Conservation (phyloP, 495 filamentous ascomycete species). For the Daldinia grandis region DNA sequence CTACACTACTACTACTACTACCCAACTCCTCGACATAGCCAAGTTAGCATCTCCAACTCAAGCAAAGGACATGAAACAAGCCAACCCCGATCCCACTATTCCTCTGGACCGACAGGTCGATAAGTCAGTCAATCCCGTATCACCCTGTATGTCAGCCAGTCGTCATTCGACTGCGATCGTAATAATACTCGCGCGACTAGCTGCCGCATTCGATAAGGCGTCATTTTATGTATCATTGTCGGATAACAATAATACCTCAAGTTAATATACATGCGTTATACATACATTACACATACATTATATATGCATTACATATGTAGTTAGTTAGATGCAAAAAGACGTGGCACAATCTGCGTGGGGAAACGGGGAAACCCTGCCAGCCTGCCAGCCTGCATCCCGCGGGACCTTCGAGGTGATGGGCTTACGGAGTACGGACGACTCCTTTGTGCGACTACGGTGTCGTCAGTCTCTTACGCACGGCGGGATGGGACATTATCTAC, state of each 20-base stretch:
- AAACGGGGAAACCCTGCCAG: constrained; percentile 27
- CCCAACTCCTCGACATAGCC: neutral
- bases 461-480: constrained; percentile 7
- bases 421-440: constrained; percentile 3
- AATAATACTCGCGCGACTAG: constrained; percentile 18
- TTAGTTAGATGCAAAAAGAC: constrained; percentile 30
- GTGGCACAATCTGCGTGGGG: constrained; percentile 38
- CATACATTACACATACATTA: too few relatives aligned
- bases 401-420: constrained; percentile 1
- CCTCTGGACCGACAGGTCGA: neutral
- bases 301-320: too few relatives aligned
- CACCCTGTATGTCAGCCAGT: neutral
- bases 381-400: constrained; percentile 23
- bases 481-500: constrained; percentile 3
- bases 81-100: constrained; percentile 24
- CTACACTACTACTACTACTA: too few relatives aligned
- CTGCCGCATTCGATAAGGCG: constrained; percentile 10
- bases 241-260: neutral
- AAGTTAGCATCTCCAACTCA: constrained; percentile 6
- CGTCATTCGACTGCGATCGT: neutral
- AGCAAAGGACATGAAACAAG: constrained; percentile 19
- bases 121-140: neutral
- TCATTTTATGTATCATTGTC: neutral
- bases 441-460: neutral
- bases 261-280: too few relatives aligned